phyloP scores from a whole-genome alignment of 495 filamentous ascomycete species.

The Staphylotrichum tortipilum region DNA sequence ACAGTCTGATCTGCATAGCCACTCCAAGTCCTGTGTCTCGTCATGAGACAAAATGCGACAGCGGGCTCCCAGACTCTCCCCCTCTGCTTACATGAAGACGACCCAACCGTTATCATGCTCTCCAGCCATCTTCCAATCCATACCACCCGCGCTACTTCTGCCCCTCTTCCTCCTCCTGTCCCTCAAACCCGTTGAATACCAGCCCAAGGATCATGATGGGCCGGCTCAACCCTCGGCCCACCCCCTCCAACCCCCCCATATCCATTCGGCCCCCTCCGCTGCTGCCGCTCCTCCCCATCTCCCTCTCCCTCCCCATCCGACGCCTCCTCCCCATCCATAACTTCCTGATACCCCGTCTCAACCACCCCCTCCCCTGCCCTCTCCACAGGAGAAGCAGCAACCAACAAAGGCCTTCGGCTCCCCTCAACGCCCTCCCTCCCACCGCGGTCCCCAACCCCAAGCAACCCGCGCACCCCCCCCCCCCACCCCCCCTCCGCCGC shows the following conservation, averaged over 20 bases:
- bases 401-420: constrained; percentile 1
- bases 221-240: constrained; percentile 3
- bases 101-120: too few species aligned
- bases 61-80: too few species aligned
- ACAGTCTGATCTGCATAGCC: too few species aligned
- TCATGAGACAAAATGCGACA: too few species aligned
- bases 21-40: too few species aligned
- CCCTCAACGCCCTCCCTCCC: background rate
- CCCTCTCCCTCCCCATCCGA: constrained; percentile 45
- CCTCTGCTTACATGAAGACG: too few species aligned
- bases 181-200: background rate
- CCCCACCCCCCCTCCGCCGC: background rate
- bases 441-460: background rate
- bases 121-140: too few species aligned
- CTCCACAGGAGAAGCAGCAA: background rate
- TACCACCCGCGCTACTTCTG: too few species aligned
- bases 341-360: background rate
- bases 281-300: constrained; percentile 32
- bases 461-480: background rate
- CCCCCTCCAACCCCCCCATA: constrained; percentile 15
- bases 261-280: constrained; percentile 28
- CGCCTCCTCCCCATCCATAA: constrained; percentile 31
- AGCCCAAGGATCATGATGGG: background rate
- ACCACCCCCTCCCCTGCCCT: constrained; percentile 8
- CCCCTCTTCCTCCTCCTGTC: background rate